Evolutionary conservation across 2,329 filamentous ascomycete genomes (phyloP).

Genomic region (Sclerotinia nivalis): DNA sequence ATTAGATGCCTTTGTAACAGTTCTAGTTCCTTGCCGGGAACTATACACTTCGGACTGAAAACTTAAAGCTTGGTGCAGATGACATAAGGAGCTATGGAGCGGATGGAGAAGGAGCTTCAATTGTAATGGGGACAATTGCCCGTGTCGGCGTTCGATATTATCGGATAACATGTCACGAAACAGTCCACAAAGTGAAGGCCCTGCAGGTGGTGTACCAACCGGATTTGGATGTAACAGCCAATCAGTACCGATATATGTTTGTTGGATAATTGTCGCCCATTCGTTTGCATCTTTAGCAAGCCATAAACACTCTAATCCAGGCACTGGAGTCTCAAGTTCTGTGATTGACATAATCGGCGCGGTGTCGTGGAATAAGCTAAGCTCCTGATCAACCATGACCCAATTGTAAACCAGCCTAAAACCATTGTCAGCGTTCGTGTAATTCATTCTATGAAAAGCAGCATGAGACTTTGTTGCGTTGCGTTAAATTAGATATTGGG

Average conservation of each 20-base stretch:
- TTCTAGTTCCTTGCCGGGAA: conserved; percentile 47
- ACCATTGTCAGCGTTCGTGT: conserved; percentile 6
- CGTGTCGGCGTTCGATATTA: conserved; percentile 54
- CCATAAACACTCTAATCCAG: conserved; percentile 63
- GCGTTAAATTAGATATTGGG: not conserved
- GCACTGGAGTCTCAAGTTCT: conserved; percentile 65
- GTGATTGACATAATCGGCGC: conserved; percentile 63
- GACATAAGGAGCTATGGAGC: conserved; percentile 63
- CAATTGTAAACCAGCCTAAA: conserved; percentile 70
- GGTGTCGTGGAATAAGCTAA: conserved; percentile 66
- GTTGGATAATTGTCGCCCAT: conserved; percentile 61
- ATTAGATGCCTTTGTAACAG: conserved; percentile 61
- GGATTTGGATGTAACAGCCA: conserved; percentile 38
- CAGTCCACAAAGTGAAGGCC: conserved; percentile 61
- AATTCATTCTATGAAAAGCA: not conserved
- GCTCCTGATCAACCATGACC: conserved; percentile 73
- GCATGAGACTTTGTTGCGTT: not conserved
- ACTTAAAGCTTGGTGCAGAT: conserved; percentile 63
- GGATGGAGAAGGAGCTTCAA: conserved; percentile 69
- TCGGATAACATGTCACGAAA: conserved; percentile 69
- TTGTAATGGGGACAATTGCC: conserved; percentile 52
- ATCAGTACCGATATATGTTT: conserved; percentile 54
- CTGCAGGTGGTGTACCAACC: conserved; percentile 52
- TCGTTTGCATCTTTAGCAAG: conserved; percentile 56
- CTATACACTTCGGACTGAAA: conserved; percentile 61